Evolutionary conservation across 768 basidiomycete genomes (phyloP).

Genomic region (Amanita phalloides): DNA sequence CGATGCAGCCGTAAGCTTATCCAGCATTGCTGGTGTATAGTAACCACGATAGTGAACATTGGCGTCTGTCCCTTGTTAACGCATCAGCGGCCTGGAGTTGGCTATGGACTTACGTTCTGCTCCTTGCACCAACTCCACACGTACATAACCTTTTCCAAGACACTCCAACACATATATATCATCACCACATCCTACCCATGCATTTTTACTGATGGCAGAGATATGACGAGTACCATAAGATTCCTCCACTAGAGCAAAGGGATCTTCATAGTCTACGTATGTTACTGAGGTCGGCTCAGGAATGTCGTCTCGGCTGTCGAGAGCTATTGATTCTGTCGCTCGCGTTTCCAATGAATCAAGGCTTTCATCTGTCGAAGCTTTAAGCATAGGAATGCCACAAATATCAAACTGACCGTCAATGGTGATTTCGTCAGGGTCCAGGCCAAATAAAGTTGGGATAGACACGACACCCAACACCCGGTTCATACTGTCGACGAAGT

Average conservation of each 20-base stretch:
- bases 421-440: conserved; percentile 57
- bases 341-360: conserved; percentile 36
- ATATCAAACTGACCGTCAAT: conserved; percentile 40
- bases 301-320: conserved; percentile 21
- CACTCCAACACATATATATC: conserved; percentile 67
- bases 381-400: neutral
- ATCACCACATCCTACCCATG: conserved; percentile 77
- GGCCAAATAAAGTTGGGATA: conserved; percentile 75
- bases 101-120: conserved; percentile 17
- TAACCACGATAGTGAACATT: conserved; percentile 33
- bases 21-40: conserved; percentile 42
- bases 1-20: conserved; percentile 28
- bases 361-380: conserved; percentile 34
- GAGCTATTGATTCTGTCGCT: conserved; percentile 15
- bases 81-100: neutral
- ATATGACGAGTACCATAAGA: conserved; percentile 47
- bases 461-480: conserved; percentile 66
- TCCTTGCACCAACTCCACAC: conserved; percentile 37
- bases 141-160: conserved; percentile 57
- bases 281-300: conserved; percentile 54
- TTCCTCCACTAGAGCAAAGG: conserved; percentile 45
- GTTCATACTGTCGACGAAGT: conserved; percentile 73
- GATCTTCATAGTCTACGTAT: conserved; percentile 70
- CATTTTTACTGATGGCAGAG: conserved; percentile 38
- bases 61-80: conserved; percentile 14